These are phyloP conservation scores for Arthrinium phaeospermum DNA, from an alignment of 2,329 filamentous ascomycete species.

Conservation along the genomic window DNA sequence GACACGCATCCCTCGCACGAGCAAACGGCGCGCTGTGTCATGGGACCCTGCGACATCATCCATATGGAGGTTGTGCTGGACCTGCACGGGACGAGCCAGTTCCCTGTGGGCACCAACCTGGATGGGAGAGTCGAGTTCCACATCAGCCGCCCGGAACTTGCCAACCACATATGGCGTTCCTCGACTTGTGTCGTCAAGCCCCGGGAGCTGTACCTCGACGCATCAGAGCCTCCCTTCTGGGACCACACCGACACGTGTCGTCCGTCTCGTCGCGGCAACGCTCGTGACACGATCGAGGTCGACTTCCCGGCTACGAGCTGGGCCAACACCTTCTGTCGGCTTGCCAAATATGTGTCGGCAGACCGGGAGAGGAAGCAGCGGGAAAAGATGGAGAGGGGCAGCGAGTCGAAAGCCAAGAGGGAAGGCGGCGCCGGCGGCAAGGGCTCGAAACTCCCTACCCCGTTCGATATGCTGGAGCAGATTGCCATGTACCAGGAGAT, in stretches of 20 bases:
- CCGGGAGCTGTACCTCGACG: slow-evolving; percentile 54
- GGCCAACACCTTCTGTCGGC: slow-evolving; percentile 63
- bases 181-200: slow-evolving; percentile 64
- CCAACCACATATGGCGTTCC: slow-evolving; percentile 65
- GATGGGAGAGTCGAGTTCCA: slow-evolving; percentile 64
- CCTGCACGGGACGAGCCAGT: slow-evolving; percentile 61
- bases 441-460: slow-evolving; percentile 29
- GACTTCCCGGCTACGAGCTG: slow-evolving; percentile 64
- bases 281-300: slow-evolving; percentile 54
- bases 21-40: slow-evolving; percentile 40
- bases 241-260: slow-evolving; percentile 58
- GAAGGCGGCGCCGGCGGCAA: slow-evolving; percentile 43
- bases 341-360: slow-evolving; percentile 55
- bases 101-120: slow-evolving; percentile 65
- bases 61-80: slow-evolving; percentile 68
- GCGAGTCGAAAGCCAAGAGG: slow-evolving; percentile 29
- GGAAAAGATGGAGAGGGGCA: slow-evolving; percentile 19
- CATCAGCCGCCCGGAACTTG: slow-evolving; percentile 58
- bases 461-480: slow-evolving; percentile 61
- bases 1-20: slow-evolving; percentile 46
- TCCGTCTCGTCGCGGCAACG: slow-evolving; percentile 18
- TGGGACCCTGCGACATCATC: slow-evolving; percentile 59
- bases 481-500: slow-evolving; percentile 73
- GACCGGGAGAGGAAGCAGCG: slow-evolving; percentile 35
- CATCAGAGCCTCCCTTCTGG: slow-evolving; percentile 47